phyloP scores from a whole-genome alignment of 2,329 filamentous ascomycete species.

The Hypoxylon sp. region DNA sequence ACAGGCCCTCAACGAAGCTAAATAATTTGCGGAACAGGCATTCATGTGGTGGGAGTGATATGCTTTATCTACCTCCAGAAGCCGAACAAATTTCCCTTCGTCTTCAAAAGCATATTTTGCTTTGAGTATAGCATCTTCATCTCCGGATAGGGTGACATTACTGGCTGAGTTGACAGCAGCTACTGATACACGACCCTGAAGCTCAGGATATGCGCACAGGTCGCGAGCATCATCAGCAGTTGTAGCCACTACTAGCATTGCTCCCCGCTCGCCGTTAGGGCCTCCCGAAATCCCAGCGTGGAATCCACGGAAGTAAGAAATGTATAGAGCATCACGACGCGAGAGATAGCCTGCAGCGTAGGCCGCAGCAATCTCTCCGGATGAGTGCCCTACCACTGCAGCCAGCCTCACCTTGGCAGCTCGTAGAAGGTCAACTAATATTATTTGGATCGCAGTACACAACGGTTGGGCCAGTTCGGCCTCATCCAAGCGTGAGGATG shows the following conservation, averaged over 20 bases:
- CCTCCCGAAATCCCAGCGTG: slow-evolving; percentile 37
- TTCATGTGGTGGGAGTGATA: too few species aligned
- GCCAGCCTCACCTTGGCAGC: slow-evolving; percentile 41
- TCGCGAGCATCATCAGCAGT: slow-evolving; percentile 42
- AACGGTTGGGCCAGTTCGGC: slow-evolving; percentile 47
- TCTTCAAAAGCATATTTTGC: slow-evolving; percentile 29
- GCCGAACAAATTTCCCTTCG: slow-evolving; percentile 38
- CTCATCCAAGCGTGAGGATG: slow-evolving; percentile 29
- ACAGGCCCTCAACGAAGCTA: slow-evolving; percentile 4
- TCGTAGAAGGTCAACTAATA: slow-evolving; percentile 55
- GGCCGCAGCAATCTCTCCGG: slow-evolving; percentile 50
- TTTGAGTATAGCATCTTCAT: slow-evolving; percentile 38
- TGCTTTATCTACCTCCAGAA: slow-evolving; percentile 39
- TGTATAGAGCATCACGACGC: slow-evolving; percentile 48
- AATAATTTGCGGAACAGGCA: slow-evolving; percentile 16
- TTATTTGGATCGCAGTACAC: slow-evolving; percentile 59
- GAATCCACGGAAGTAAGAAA: slow-evolving; percentile 55
- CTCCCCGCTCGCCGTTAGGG: slow-evolving; percentile 46
- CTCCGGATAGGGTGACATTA: slow-evolving; percentile 37
- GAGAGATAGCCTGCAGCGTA: slow-evolving; percentile 43
- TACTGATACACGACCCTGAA: slow-evolving; percentile 29
- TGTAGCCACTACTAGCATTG: slow-evolving; percentile 61
- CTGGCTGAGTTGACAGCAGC: slow-evolving; percentile 44
- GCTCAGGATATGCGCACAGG: slow-evolving; percentile 20
- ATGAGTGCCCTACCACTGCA: slow-evolving; percentile 51